A percentile compares a stretch with the other conserved stretches of the same genome.
Conservation (phyloP, 371 early-diverging fungal species). For the Umbelopsis sp. region DNA sequence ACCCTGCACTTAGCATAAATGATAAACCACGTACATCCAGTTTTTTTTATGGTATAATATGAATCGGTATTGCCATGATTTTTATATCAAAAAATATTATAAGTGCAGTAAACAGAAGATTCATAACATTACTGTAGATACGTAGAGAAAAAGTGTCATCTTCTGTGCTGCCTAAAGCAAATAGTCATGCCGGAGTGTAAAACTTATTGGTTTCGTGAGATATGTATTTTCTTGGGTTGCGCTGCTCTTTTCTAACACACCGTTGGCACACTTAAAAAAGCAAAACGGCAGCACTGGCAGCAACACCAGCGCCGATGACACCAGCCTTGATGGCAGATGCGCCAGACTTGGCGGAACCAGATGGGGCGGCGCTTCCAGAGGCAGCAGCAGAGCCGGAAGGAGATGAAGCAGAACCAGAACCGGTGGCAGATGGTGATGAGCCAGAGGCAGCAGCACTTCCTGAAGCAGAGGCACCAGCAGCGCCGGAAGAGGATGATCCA, state of each 20-base stretch:
- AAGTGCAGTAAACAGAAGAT: no score
- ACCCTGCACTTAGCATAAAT: no score
- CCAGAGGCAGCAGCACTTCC: not conserved
- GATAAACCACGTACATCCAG: no score
- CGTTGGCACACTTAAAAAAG: not conserved
- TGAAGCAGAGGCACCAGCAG: not conserved
- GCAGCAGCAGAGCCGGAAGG: slow-evolving; percentile 20
- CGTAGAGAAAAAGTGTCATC: no score
- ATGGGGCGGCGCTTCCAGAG: not conserved
- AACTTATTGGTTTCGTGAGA: not conserved
- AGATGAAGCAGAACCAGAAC: not conserved
- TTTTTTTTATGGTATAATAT: no score
- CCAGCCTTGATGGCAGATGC: slow-evolving; percentile 31
- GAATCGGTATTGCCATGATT: no score
- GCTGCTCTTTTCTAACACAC: not conserved
- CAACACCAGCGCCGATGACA: slow-evolving; percentile 31
- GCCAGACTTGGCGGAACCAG: not conserved
- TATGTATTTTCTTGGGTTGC: not conserved
- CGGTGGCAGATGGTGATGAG: not conserved
- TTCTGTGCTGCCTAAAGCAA: no score
- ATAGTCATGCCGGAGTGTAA: no score
- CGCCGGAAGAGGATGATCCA: slow-evolving; percentile 8
- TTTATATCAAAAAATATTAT: no score
- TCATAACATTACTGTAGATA: no score
- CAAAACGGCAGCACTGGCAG: slow-evolving; percentile 32